phyloP scores from a whole-genome alignment of 202 grass and related monocot genomes.

The Eragrostis tef region DNA sequence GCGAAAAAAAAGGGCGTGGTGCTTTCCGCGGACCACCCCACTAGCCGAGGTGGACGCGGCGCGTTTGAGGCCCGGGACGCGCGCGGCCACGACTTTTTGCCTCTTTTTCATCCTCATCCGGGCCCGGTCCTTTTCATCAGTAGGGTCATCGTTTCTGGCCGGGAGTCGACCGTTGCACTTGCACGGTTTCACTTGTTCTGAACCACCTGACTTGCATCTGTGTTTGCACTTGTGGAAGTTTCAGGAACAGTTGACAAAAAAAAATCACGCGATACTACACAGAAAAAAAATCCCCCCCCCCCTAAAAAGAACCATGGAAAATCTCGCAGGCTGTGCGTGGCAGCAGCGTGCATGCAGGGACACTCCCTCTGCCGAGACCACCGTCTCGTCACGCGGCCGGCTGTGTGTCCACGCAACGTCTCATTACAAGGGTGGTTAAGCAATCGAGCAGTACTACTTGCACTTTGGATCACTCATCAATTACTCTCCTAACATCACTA shows the following conservation, averaged over 20 bases:
- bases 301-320: too few species aligned
- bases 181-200: too few species aligned
- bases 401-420: background rate
- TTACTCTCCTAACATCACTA: background rate
- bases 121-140: background rate
- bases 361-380: too few species aligned
- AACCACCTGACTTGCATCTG: too few species aligned
- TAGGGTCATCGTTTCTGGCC: background rate
- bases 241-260: too few species aligned
- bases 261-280: too few species aligned
- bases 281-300: too few species aligned
- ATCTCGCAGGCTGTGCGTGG: too few species aligned
- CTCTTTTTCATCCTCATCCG: background rate
- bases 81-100: background rate
- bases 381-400: too few species aligned
- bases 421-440: background rate
- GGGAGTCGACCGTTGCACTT: slow-evolving; percentile 30
- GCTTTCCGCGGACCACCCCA: background rate
- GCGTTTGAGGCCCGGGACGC: background rate
- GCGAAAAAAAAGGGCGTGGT: too few species aligned
- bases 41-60: background rate
- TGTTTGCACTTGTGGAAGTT: too few species aligned
- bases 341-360: too few species aligned
- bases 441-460: background rate
- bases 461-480: background rate